Evolutionary conservation across 2,329 filamentous ascomycete species (phyloP).

Genomic region (Penicillium sp.): DNA sequence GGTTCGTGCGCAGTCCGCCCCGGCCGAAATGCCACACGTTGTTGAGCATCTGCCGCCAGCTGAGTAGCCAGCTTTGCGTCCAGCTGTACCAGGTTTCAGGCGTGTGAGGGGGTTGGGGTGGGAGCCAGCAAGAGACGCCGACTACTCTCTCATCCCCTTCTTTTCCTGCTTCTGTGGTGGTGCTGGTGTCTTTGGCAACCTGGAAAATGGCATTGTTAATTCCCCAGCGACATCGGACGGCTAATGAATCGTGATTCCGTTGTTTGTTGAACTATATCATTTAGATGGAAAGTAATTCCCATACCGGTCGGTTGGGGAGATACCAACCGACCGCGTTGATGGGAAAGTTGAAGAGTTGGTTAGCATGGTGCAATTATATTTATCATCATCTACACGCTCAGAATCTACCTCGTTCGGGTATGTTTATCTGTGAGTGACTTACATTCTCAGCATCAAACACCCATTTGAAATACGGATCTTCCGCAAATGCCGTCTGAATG

Average conservation of each 20-base stretch:
- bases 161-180: no score
- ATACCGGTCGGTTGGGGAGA: no score
- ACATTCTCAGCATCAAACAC: constrained; percentile 47
- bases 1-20: constrained; percentile 56
- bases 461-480: constrained; percentile 61
- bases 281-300: no score
- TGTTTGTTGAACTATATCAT: constrained; percentile 49
- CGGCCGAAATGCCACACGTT: constrained; percentile 57
- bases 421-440: no score
- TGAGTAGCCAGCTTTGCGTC: no score
- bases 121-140: constrained; percentile 67
- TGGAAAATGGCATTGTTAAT: constrained; percentile 65
- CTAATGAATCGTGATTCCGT: constrained; percentile 55
- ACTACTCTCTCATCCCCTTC: no score
- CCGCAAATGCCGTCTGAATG: constrained; percentile 57
- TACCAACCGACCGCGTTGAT: no score
- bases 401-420: no score
- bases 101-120: no score
- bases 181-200: constrained; percentile 62
- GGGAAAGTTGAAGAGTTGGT: neutral
- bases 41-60: constrained; percentile 57
- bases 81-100: no score
- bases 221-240: constrained; percentile 61
- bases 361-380: no score
- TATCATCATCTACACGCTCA: no score